Percentiles rank a stretch among this genome's conserved stretches.
phyloP scores from a whole-genome alignment of 1,284 basidiomycete species.

The Apiotrichum veenhuisii region DNA sequence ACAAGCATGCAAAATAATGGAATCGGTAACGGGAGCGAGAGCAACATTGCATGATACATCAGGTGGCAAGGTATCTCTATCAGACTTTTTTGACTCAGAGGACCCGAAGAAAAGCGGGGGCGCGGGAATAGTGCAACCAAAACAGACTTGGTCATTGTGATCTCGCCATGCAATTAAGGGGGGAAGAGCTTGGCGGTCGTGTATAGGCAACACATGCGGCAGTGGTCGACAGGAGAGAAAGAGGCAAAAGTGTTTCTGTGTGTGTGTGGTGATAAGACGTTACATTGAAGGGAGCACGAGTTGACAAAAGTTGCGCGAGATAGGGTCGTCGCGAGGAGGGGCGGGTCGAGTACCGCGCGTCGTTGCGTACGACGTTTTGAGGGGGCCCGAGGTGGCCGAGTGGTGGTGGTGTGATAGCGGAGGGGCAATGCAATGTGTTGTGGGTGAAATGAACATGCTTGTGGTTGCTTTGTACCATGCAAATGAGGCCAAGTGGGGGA shows the following conservation, averaged over 20 bases:
- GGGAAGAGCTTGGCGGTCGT: background rate
- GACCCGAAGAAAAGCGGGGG: constrained; percentile 2
- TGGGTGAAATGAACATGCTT: constrained; percentile 13
- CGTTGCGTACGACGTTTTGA: background rate
- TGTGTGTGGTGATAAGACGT: background rate
- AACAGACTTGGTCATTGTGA: background rate
- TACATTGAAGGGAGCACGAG: constrained; percentile 5
- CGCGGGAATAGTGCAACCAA: background rate
- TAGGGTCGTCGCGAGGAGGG: background rate
- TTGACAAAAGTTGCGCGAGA: constrained; percentile 2
- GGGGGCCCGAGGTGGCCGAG: background rate
- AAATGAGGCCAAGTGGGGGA: background rate
- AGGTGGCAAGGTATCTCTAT: constrained; percentile 9
- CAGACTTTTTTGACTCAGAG: constrained; percentile 7
- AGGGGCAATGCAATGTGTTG: constrained; percentile 5
- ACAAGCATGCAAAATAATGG: background rate
- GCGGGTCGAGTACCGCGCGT: background rate
- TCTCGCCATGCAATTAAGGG: background rate
- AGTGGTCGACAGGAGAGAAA: background rate
- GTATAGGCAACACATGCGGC: constrained; percentile 2
- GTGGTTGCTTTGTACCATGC: constrained; percentile 1
- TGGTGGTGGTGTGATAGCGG: background rate
- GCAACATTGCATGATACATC: constrained; percentile 12
- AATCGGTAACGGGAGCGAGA: background rate
- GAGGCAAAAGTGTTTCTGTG: background rate